A percentile compares a stretch with the other conserved stretches of the same genome.
These are phyloP conservation scores for Tolypocladium amazonense DNA, from an alignment of 2,329 filamentous ascomycete species.

Conservation along the genomic window DNA sequence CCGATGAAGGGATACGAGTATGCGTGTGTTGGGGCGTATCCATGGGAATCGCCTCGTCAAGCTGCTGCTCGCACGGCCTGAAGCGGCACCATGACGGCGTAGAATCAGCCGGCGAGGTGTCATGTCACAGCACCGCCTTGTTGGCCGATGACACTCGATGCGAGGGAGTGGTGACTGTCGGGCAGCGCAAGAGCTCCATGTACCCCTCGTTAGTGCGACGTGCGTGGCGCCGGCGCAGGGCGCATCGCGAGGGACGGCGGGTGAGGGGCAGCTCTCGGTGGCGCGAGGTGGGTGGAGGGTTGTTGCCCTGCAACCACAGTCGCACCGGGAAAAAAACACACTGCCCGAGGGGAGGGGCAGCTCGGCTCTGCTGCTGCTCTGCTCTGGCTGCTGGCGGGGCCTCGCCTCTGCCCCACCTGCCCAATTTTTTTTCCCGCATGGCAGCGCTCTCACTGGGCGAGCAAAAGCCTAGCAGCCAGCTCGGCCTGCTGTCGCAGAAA, in stretches of 20 bases:
- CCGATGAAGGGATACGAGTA: too few species aligned
- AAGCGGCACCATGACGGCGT: background rate
- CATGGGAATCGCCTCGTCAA: too few species aligned
- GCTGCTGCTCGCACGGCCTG: background rate
- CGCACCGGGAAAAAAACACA: background rate
- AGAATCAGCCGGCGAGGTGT: background rate
- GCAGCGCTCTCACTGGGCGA: slow-evolving; percentile 1
- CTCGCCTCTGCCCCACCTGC: slow-evolving; percentile 9
- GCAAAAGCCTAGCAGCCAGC: background rate
- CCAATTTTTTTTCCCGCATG: slow-evolving; percentile 8
- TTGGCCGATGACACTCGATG: background rate
- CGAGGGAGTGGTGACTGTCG: background rate
- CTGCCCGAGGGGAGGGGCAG: too few species aligned
- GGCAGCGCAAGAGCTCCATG: background rate
- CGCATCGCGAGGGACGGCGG: background rate
- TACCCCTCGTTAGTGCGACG: background rate
- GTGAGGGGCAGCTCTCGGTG: background rate
- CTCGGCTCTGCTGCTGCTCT: background rate
- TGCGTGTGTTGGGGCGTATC: too few species aligned
- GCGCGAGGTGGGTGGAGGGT: slow-evolving; percentile 3
- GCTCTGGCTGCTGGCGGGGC: slow-evolving; percentile 1
- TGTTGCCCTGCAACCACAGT: slow-evolving; percentile 6
- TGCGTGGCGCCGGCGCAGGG: background rate
- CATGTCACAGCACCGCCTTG: background rate
- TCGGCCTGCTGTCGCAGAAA: slow-evolving; percentile 9